These are phyloP conservation scores for Syncephalastrum contaminatum DNA, from an alignment of 371 early-diverging fungal genomes.

Conservation along the genomic window DNA sequence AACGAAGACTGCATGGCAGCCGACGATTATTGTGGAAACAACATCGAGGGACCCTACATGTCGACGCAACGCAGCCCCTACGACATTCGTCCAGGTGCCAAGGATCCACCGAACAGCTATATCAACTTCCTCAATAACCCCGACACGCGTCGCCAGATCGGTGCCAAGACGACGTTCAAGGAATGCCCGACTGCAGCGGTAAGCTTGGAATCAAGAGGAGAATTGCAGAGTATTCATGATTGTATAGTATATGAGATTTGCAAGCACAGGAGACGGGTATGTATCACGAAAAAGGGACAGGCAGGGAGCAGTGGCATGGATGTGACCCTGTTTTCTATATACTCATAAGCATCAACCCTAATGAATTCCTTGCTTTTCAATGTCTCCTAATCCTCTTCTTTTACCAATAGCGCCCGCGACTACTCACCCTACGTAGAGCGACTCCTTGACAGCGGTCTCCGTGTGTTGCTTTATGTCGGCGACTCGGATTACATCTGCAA, in stretches of 20 bases:
- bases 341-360: background rate
- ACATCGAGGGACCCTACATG: constrained; percentile 16
- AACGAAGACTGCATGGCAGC: constrained; percentile 12
- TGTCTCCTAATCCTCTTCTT: too few relatives aligned
- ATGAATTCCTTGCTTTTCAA: background rate
- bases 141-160: constrained; percentile 8
- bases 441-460: constrained; percentile 74
- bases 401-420: constrained; percentile 7
- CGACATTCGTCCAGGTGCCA: constrained; percentile 16
- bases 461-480: constrained; percentile 82
- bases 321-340: too few relatives aligned
- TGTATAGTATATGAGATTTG: too few relatives aligned
- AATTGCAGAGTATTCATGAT: background rate
- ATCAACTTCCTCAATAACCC: constrained; percentile 11
- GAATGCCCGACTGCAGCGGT: constrained; percentile 9
- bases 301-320: background rate
- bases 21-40: constrained; percentile 13
- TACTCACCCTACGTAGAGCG: constrained; percentile 46
- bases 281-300: background rate
- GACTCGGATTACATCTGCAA: constrained; percentile 80
- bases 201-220: background rate
- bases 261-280: background rate
- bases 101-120: constrained; percentile 12
- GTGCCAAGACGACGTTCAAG: constrained; percentile 7
- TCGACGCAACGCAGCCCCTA: constrained; percentile 15